These are phyloP conservation scores for Eucalyptus marginata DNA, from an alignment of 345 rosid genomes.

Conservation along the genomic window DNA sequence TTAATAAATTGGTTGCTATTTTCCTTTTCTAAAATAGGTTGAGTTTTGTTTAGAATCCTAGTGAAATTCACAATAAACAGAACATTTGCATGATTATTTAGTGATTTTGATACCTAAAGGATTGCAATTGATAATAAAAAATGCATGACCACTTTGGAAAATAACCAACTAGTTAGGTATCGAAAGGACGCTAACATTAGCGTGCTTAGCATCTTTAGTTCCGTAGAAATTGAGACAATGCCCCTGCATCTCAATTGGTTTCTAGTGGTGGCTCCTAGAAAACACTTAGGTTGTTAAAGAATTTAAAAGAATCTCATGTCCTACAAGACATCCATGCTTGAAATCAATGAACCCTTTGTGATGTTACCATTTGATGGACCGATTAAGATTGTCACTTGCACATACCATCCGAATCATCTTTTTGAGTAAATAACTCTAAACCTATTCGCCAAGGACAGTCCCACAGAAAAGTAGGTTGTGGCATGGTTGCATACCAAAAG, in stretches of 20 bases:
- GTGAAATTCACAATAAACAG: background rate
- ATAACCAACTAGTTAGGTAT: no score
- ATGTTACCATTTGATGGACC: background rate
- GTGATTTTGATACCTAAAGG: background rate
- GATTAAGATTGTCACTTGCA: background rate
- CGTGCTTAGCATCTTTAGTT: background rate
- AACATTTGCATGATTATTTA: background rate
- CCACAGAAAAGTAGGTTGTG: background rate
- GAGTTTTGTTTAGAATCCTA: background rate
- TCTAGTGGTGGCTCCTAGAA: background rate
- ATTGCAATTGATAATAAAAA: background rate
- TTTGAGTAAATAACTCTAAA: no score
- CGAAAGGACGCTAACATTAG: no score
- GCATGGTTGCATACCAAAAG: background rate
- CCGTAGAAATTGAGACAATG: accelerated
- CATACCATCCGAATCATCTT: no score
- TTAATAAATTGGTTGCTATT: no score
- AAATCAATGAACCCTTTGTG: background rate
- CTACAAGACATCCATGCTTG: accelerated
- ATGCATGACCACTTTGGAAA: background rate
- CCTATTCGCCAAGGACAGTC: background rate
- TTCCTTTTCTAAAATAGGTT: background rate
- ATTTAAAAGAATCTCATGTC: background rate
- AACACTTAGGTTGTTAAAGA: no score
- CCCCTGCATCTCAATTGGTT: background rate